These are phyloP conservation scores for Cutaneotrichosporon cutaneum DNA, from an alignment of 1,284 basidiomycete genomes.

Conservation along the genomic window DNA sequence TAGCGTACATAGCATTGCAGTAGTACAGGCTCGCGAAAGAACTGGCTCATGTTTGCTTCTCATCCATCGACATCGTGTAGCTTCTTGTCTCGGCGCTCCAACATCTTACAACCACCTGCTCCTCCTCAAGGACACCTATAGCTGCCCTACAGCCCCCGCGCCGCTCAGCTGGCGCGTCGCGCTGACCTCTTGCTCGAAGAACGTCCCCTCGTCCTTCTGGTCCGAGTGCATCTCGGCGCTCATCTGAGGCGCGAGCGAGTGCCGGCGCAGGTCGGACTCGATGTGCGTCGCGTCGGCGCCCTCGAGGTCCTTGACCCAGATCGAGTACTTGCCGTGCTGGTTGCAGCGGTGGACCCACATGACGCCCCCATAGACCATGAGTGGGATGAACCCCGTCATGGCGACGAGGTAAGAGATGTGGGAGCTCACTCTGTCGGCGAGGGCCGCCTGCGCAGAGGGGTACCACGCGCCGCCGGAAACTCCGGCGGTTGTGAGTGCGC, in stretches of 20 bases:
- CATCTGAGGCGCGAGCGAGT: not conserved
- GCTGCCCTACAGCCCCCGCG: constrained; percentile 1
- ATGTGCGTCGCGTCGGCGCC: constrained; percentile 10
- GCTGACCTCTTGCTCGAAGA: constrained; percentile 2
- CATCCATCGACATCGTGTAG: no score
- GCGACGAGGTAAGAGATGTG: constrained; percentile 33
- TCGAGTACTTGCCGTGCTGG: constrained; percentile 16
- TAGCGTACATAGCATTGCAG: no score
- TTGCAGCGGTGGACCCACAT: constrained; percentile 30
- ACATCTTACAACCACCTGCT: not conserved
- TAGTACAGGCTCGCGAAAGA: no score
- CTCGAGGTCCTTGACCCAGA: constrained; percentile 23
- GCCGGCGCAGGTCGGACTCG: constrained; percentile 8
- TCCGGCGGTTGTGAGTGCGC: constrained; percentile 35
- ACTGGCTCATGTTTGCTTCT: no score
- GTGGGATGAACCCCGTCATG: constrained; percentile 30
- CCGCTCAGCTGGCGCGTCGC: not conserved
- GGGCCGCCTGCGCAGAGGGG: constrained; percentile 32
- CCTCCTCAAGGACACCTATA: not conserved
- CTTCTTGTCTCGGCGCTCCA: no score
- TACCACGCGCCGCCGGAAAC: constrained; percentile 36
- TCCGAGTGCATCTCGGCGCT: not conserved
- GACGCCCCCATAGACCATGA: constrained; percentile 27
- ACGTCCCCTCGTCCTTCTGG: not conserved
- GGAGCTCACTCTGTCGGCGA: constrained; percentile 25